A percentile compares a stretch with the other conserved stretches of the same genome.
Conservation (phyloP, 2,329 filamentous ascomycete species). For the Colletotrichum orchidophilum region DNA sequence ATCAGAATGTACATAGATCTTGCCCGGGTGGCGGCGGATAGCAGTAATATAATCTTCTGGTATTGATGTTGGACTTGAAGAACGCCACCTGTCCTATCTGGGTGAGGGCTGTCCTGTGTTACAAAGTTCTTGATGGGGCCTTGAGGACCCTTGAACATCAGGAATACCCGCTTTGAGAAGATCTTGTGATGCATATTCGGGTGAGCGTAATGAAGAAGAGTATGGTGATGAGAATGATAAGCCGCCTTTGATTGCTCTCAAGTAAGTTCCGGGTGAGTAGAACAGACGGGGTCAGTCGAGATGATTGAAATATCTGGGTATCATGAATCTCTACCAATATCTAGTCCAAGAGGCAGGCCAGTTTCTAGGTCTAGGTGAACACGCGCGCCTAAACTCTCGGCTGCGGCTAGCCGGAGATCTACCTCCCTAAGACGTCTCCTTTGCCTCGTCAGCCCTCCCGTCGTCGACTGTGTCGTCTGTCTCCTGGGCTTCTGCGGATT, state of each 20-base stretch:
- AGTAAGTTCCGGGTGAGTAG: background rate
- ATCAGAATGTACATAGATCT: background rate
- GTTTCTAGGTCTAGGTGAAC: background rate
- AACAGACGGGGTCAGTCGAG: background rate
- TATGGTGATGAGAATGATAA: background rate
- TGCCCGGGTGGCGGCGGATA: background rate
- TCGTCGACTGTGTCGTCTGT: background rate
- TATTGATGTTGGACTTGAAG: background rate
- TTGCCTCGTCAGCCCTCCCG: background rate
- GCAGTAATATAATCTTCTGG: background rate
- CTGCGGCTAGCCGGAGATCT: background rate
- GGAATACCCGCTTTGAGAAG: no score
- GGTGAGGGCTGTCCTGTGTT: background rate
- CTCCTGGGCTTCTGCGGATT: background rate
- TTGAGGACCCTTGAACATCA: background rate
- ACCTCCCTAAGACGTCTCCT: background rate
- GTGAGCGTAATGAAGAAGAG: background rate
- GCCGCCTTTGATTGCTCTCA: background rate
- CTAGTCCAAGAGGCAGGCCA: background rate
- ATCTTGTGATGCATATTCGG: background rate
- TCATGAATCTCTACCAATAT: slow-evolving; percentile 18
- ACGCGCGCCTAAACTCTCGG: background rate
- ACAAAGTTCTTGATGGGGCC: background rate
- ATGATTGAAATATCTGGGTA: slow-evolving; percentile 12
- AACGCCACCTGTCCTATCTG: background rate